phyloP scores from a whole-genome alignment of 306 rosid species.

The Rubus idaeus region DNA sequence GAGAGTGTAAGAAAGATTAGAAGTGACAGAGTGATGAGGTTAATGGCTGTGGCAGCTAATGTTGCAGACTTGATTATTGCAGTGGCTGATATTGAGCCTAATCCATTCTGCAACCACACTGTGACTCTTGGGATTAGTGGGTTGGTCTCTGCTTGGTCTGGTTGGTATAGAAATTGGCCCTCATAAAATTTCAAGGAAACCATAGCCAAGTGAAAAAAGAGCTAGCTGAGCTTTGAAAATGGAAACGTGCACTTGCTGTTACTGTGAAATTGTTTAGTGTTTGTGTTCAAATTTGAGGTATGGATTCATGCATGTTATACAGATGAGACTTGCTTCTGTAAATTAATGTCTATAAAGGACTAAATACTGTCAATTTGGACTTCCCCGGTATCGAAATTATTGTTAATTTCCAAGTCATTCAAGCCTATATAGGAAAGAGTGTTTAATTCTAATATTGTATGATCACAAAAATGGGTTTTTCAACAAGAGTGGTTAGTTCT shows the following conservation, averaged over 20 bases:
- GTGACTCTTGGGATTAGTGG: conserved; percentile 91
- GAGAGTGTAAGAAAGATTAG: conserved; percentile 50
- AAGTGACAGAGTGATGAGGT: conserved; percentile 80
- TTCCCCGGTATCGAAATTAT: background rate
- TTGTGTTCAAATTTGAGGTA: background rate
- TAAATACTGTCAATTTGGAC: background rate
- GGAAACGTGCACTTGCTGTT: background rate
- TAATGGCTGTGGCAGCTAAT: conserved; percentile 90
- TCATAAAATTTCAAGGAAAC: conserved; percentile 23
- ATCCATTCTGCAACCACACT: conserved; percentile 78
- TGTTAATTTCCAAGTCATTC: too few species aligned
- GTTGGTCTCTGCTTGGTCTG: conserved; percentile 99
- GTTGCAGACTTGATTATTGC: conserved; percentile 85
- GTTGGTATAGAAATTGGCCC: conserved; percentile 99
- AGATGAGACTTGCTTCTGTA: background rate
- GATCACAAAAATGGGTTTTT: background rate
- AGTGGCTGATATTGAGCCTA: conserved; percentile 87
- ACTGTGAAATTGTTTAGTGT: background rate
- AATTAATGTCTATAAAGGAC: background rate
- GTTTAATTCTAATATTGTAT: background rate
- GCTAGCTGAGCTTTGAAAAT: background rate
- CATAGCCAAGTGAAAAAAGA: background rate
- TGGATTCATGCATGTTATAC: background rate
- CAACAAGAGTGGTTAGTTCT: background rate
- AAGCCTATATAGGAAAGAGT: background rate